Percentiles rank a stretch among this genome's conserved stretches.
phyloP scores from a whole-genome alignment of 495 filamentous ascomycete genomes.

The Penicillium alfredii region DNA sequence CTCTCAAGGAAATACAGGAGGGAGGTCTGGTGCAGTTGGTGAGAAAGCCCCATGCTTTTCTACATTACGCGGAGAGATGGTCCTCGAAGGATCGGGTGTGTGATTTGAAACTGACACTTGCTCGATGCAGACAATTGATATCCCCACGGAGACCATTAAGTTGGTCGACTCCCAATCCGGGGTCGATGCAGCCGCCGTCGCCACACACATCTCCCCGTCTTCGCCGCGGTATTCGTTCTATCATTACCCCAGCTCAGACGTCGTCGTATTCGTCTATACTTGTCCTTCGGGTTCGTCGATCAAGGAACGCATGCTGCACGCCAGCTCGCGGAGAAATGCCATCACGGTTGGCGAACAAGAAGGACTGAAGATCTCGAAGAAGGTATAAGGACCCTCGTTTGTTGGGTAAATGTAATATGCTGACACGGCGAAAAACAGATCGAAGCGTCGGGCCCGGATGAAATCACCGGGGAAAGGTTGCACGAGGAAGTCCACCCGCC shows the following conservation, averaged over 20 bases:
- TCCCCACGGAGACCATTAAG: constrained; percentile 69
- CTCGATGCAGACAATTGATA: constrained; percentile 49
- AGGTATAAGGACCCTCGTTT: constrained; percentile 35
- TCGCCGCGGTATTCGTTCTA: constrained; percentile 92
- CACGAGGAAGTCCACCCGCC: constrained; percentile 71
- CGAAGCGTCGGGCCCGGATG: constrained; percentile 64
- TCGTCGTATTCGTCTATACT: constrained; percentile 89
- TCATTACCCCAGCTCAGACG: constrained; percentile 56
- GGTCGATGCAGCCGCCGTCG: constrained; percentile 48
- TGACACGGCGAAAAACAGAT: constrained; percentile 33
- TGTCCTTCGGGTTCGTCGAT: constrained; percentile 76
- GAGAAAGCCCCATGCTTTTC: constrained; percentile 27
- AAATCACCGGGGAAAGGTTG: constrained; percentile 68
- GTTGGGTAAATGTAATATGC: constrained; percentile 4
- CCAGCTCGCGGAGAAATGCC: constrained; percentile 70
- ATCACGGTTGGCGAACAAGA: constrained; percentile 62
- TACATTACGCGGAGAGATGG: constrained; percentile 3
- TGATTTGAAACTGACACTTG: constrained; percentile 16
- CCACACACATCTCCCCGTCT: constrained; percentile 61
- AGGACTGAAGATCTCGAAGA: constrained; percentile 70
- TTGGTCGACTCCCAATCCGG: constrained; percentile 52
- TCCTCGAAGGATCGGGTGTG: no score
- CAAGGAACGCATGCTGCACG: constrained; percentile 93
- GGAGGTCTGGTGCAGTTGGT: constrained; percentile 76
- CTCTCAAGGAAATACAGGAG: constrained; percentile 53